Base-by-base conservation (phyloP, 257 asterid species). In the Eucommia ulmoides region DNA sequence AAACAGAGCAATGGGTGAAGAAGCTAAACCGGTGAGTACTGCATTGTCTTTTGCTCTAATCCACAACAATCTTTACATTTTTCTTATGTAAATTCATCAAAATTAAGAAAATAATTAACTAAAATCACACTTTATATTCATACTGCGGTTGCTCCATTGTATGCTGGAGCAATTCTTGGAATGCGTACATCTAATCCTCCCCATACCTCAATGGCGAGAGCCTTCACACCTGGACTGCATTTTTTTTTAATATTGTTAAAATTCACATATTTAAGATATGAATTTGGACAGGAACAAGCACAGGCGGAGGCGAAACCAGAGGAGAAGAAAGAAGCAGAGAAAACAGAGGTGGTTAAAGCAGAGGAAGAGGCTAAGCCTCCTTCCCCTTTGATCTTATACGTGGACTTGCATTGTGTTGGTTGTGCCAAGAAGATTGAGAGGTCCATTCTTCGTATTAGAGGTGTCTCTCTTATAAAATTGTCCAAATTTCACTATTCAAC, bases 401-500 rank as follows among this genome's bases (percentile, higher is more conserved):
- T 83, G 26, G 95, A 83, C 55, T 71, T 88, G 69, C 97, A 88
- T 54, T 88, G 97, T 60, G 67, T 72, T 46, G 95, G 97, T 25
- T 88, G 97, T 66, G 95, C 93, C 0, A 83, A 81, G 74, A 83
- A 83, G 67, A 81, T 88, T 46, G 77, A 81, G 63, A 72, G 85
- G 61, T 74, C 85, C 25, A 78, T 83, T 60, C 70, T 61, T 45
- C 76, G 68, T 64, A 83, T 81, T 33, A 75, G 88, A 83, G 97
- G 97, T 86, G 38, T 3, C 14, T 47, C 3, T 33, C n/a, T 1
- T 33, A n/a, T 8, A 1, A 16, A 9, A 16, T 8, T 33, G n/a
- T 33, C 21, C 17, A 19, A 9, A 0, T 18, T 33, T 18, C 15
- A 19, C 11, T 9, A 8, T 0, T 10, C n/a, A 2, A 35, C 48